Percentiles rank a stretch among this genome's conserved stretches.
These are phyloP conservation scores for Leishmania aethiopica DNA, from an alignment of 208 protist genomes.

Conservation along the genomic window DNA sequence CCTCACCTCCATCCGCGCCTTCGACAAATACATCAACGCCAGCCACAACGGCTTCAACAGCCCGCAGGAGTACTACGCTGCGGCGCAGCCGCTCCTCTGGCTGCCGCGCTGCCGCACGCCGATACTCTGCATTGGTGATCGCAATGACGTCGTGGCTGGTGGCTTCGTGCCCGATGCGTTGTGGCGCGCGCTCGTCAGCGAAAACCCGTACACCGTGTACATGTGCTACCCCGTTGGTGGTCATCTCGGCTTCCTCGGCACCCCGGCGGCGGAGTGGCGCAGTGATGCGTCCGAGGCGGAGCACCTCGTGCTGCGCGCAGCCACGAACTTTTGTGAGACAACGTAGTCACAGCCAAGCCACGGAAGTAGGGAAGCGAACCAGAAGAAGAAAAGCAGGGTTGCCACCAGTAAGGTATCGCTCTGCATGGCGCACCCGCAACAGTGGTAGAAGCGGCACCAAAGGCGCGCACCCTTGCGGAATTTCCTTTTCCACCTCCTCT, in stretches of 20 bases:
- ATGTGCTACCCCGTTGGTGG: slow-evolving; percentile 58
- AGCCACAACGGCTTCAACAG: slow-evolving; percentile 53
- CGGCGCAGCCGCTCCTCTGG: slow-evolving; percentile 43
- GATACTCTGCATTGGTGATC: slow-evolving; percentile 46
- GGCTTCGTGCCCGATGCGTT: slow-evolving; percentile 14
- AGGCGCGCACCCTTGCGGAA: too few relatives aligned
- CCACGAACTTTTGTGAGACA: slow-evolving; percentile 17
- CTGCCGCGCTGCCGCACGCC: slow-evolving; percentile 38
- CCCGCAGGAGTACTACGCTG: slow-evolving; percentile 43
- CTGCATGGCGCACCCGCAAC: neutral
- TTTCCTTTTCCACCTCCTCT: neutral
- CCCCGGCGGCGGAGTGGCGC: slow-evolving; percentile 30
- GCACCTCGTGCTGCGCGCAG: slow-evolving; percentile 17
- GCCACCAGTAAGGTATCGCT: neutral
- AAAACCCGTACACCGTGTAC: slow-evolving; percentile 37
- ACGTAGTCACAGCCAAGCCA: neutral
- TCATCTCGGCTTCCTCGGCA: slow-evolving; percentile 62
- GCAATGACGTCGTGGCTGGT: slow-evolving; percentile 60
- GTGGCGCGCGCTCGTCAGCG: slow-evolving; percentile 35
- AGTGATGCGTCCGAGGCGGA: slow-evolving; percentile 29
- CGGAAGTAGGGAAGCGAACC: too few relatives aligned
- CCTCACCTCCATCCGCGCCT: slow-evolving; percentile 33
- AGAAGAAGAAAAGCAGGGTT: neutral
- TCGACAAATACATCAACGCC: slow-evolving; percentile 51
- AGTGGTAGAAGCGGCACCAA: neutral